Evolutionary conservation across 2,329 filamentous ascomycete genomes (phyloP).

Genomic region (Pyrenochaeta sp.): DNA sequence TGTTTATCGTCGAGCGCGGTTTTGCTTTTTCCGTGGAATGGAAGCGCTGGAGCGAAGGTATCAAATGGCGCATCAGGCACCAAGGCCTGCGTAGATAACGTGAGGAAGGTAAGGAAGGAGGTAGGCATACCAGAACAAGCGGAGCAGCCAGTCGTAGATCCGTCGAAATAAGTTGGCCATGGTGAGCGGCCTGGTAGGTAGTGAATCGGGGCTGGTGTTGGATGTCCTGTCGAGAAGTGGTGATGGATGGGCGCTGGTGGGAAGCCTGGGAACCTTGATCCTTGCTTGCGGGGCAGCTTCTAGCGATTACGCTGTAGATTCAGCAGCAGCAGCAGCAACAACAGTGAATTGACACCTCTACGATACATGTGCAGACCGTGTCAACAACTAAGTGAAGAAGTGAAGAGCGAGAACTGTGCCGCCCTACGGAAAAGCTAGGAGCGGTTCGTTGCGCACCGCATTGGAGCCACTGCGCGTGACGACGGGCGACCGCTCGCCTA

Average conservation of each 20-base stretch:
- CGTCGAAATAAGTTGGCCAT: constrained; percentile 94
- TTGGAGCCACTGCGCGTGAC: constrained; percentile 32
- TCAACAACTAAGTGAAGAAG: constrained; percentile 26
- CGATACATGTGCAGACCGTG: constrained; percentile 17
- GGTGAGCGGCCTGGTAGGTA: constrained; percentile 31
- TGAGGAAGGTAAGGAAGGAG: constrained; percentile 14
- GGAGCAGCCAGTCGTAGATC: constrained; percentile 97
- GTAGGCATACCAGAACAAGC: constrained; percentile 87
- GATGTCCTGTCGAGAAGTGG: constrained; percentile 31
- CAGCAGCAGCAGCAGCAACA: constrained; percentile 28
- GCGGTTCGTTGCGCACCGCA: constrained; percentile 27
- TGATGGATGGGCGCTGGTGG: constrained; percentile 39
- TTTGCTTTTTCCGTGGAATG: constrained; percentile 31
- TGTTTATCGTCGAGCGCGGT: constrained; percentile 12
- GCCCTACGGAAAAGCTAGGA: constrained; percentile 38
- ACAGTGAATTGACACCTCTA: constrained; percentile 32
- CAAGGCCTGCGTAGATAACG: constrained; percentile 20
- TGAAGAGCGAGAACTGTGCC: constrained; percentile 42
- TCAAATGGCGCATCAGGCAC: constrained; percentile 42
- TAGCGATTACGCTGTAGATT: constrained; percentile 40
- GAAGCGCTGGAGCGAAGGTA: constrained; percentile 27
- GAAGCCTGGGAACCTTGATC: constrained; percentile 45
- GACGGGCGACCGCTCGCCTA: constrained; percentile 22
- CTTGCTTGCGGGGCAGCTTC: constrained; percentile 46
- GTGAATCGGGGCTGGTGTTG: constrained; percentile 44